Evolutionary conservation across 352 stramenopile species (phyloP).

Genomic region (Blastocystis sp.): DNA sequence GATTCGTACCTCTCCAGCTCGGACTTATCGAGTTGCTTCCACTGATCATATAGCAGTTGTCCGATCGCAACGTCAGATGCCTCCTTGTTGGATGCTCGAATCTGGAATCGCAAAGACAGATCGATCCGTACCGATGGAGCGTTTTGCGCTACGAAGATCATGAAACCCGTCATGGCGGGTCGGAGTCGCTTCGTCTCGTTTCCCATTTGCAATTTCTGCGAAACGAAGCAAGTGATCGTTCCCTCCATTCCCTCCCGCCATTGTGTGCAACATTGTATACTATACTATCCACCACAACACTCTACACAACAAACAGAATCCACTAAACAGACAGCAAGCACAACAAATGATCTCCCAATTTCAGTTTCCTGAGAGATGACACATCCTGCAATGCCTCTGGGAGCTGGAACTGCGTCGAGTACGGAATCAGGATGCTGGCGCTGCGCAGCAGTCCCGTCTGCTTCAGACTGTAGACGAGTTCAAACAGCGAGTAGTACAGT

Average conservation of each 20-base stretch:
- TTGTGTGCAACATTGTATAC: background rate
- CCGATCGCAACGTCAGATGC: background rate
- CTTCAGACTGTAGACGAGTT: slow-evolving; percentile 48
- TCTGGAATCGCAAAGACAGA: background rate
- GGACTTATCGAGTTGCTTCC: background rate
- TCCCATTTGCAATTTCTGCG: background rate
- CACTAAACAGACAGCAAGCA: slow-evolving; percentile 51
- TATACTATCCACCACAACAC: too few relatives aligned
- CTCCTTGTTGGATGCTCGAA: background rate
- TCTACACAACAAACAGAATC: background rate
- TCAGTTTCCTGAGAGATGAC: background rate
- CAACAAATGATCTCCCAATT: slow-evolving; percentile 35
- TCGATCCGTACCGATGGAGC: background rate
- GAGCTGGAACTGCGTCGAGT: slow-evolving; percentile 41
- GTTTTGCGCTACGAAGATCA: background rate
- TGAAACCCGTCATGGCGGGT: background rate
- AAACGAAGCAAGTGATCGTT: background rate
- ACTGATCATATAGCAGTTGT: background rate
- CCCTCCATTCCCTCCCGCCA: background rate
- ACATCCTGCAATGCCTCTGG: slow-evolving; percentile 15
- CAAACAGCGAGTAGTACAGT: slow-evolving; percentile 34
- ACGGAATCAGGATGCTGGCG: slow-evolving; percentile 32
- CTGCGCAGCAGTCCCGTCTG: slow-evolving; percentile 22
- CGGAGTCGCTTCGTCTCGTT: background rate
- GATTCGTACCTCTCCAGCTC: background rate